A percentile compares a stretch with the other conserved stretches of the same genome.
These are phyloP conservation scores for Colletotrichum neosansevieriae DNA, from an alignment of 2,329 filamentous ascomycete genomes.

Conservation along the genomic window DNA sequence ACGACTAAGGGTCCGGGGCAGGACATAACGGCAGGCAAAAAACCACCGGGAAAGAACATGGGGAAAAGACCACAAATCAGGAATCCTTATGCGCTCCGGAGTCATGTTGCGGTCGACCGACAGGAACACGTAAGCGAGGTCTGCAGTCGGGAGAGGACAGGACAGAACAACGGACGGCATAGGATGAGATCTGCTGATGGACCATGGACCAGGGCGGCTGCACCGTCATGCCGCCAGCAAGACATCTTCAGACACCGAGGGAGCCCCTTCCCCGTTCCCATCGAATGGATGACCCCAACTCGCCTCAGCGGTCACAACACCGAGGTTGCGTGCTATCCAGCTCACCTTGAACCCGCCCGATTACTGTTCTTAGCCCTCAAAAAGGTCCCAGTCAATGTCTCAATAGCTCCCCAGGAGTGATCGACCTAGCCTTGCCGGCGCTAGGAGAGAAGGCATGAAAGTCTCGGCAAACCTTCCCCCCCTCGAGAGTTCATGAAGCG, in stretches of 20 bases:
- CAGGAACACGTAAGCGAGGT: not conserved
- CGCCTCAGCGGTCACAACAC: constrained; percentile 21
- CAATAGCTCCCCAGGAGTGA: constrained; percentile 1
- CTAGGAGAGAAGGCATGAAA: constrained; percentile 38
- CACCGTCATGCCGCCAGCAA: constrained; percentile 8
- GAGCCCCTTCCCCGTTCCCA: constrained; percentile 7
- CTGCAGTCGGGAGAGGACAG: constrained; percentile 5
- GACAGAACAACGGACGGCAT: not conserved
- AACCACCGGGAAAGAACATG: not conserved
- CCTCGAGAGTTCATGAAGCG: constrained; percentile 29
- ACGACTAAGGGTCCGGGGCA: not conserved
- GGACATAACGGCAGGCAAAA: constrained; percentile 20
- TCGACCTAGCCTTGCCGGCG: constrained; percentile 36
- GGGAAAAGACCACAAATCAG: constrained; percentile 1
- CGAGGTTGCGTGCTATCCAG: not conserved
- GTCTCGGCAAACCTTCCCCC: constrained; percentile 37
- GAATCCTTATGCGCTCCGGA: constrained; percentile 22
- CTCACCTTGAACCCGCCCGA: not conserved
- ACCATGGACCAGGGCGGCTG: constrained; percentile 17
- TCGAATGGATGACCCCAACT: constrained; percentile 19
- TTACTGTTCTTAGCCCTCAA: not conserved
- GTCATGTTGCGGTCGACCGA: constrained; percentile 23
- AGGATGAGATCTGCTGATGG: constrained; percentile 25
- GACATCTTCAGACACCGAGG: constrained; percentile 21
- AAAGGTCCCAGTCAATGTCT: not conserved